Percentiles rank a stretch among this genome's conserved stretches.
Evolutionary conservation across 2,329 filamentous ascomycete genomes (phyloP).

Genomic region (Paecilomyces variotii): DNA sequence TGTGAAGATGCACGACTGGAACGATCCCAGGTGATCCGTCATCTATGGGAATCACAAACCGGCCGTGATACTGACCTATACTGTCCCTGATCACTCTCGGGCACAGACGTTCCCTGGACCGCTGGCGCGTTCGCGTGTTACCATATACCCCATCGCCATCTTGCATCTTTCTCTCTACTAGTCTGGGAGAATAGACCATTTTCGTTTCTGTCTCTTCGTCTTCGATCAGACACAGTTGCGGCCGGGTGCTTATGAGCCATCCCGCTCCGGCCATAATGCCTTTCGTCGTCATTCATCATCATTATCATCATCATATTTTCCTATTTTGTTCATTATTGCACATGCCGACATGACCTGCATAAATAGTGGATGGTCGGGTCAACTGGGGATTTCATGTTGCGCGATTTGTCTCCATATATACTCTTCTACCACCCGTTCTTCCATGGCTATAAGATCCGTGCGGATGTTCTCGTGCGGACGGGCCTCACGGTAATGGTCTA

Average conservation of each 20-base stretch:
- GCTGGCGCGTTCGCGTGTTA: not conserved
- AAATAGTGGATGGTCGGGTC: not conserved
- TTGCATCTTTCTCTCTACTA: not conserved
- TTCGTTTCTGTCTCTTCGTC: not conserved
- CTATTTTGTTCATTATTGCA: not conserved
- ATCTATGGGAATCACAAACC: not conserved
- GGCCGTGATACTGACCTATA: not conserved
- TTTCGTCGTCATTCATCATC: not conserved
- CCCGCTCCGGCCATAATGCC: not conserved
- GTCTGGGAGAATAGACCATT: not conserved
- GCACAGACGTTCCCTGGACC: not conserved
- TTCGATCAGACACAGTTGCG: not conserved
- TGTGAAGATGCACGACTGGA: constrained; percentile 32
- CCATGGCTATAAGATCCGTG: not conserved
- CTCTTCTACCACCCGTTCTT: not conserved
- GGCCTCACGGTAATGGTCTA: not conserved
- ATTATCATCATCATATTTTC: not conserved
- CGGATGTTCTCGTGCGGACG: not conserved
- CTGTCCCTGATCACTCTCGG: not conserved
- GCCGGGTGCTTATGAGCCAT: not conserved
- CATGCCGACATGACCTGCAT: not conserved
- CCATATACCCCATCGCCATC: not conserved
- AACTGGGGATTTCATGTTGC: not conserved
- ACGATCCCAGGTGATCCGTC: constrained; percentile 19
- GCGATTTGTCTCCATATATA: not conserved